phyloP scores from a whole-genome alignment of 169 alveolate species.

The Eimeria necatrix region DNA sequence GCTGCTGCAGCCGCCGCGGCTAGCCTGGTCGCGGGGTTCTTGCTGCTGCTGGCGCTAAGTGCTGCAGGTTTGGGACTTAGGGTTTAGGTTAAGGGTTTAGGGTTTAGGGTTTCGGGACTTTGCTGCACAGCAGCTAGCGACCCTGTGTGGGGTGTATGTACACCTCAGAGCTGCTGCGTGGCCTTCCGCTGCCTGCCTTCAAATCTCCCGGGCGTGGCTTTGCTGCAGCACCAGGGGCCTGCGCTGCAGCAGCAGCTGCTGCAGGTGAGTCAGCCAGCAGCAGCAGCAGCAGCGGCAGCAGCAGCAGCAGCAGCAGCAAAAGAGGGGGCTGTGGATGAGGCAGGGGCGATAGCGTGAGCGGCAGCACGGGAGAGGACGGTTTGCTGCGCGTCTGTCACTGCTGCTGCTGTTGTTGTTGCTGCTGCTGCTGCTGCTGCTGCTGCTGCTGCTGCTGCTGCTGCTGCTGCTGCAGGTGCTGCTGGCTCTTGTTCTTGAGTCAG shows the following conservation, averaged over 20 bases:
- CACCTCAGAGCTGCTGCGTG: slow-evolving; percentile 73
- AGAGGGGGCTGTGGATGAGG: neutral
- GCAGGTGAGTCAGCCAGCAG: slow-evolving; percentile 17
- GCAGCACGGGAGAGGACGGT: neutral
- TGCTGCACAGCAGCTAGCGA: no score
- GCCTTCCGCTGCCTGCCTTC: slow-evolving; percentile 57
- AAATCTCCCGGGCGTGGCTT: neutral
- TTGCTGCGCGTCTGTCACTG: neutral
- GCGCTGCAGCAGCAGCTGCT: slow-evolving; percentile 56
- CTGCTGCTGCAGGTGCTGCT: slow-evolving; percentile 40
- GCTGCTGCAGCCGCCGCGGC: slow-evolving; percentile 21
- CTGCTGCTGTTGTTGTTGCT: neutral
- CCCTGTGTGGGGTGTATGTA: slow-evolving; percentile 45
- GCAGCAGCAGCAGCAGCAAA: slow-evolving; percentile 40
- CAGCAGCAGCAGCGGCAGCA: slow-evolving; percentile 38
- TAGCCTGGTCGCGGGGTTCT: neutral
- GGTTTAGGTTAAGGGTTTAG: no score
- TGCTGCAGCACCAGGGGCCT: slow-evolving; percentile 45
- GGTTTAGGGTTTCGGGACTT: no score
- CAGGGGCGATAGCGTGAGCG: neutral
- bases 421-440: slow-evolving; percentile 46
- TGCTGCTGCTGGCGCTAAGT: neutral
- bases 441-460: neutral
- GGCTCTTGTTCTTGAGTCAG: slow-evolving; percentile 32
- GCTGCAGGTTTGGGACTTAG: neutral